These are phyloP conservation scores for Mycena galericulata DNA, from an alignment of 768 basidiomycete genomes.

Conservation along the genomic window DNA sequence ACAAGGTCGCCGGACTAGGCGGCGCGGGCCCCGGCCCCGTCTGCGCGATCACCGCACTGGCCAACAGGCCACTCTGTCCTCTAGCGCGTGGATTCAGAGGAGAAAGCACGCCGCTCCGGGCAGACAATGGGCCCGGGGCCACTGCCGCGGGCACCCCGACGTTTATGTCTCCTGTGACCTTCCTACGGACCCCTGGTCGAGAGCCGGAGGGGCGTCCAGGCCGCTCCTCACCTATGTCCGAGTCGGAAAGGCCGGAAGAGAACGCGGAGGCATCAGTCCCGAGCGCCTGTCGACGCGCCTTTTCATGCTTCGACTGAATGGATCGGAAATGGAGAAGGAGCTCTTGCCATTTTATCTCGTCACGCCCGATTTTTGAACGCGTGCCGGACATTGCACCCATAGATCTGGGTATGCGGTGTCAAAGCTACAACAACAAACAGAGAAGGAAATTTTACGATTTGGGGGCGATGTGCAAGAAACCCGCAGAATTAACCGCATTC, in stretches of 20 bases:
- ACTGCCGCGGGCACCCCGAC: constrained; percentile 39
- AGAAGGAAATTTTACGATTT: constrained; percentile 82
- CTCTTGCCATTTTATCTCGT: constrained; percentile 98
- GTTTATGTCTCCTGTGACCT: constrained; percentile 66
- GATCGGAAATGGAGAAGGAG: constrained; percentile 91
- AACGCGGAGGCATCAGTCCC: constrained; percentile 72
- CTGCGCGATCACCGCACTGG: constrained; percentile 52
- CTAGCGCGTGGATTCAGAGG: constrained; percentile 81
- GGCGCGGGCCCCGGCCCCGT: constrained; percentile 49
- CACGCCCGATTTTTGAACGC: constrained; percentile 83
- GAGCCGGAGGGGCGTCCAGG: constrained; percentile 34
- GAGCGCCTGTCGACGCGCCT: constrained; percentile 82
- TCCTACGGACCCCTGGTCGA: constrained; percentile 68
- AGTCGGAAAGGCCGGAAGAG: constrained; percentile 57
- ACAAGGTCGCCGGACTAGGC: constrained; percentile 32
- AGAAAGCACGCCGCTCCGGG: constrained; percentile 66
- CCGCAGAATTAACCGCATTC: constrained; percentile 94
- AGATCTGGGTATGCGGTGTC: constrained; percentile 33
- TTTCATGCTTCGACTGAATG: constrained; percentile 93
- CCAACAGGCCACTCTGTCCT: constrained; percentile 57
- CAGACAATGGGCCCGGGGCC: constrained; percentile 38
- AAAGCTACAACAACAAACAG: background rate
- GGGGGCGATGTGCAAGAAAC: constrained; percentile 91
- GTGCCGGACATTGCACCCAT: constrained; percentile 54
- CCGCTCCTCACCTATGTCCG: constrained; percentile 51